Percentiles rank a stretch among this genome's conserved stretches.
These are phyloP conservation scores for Chlorella sp. DNA, from an alignment of 139 green algal genomes.

Conservation along the genomic window DNA sequence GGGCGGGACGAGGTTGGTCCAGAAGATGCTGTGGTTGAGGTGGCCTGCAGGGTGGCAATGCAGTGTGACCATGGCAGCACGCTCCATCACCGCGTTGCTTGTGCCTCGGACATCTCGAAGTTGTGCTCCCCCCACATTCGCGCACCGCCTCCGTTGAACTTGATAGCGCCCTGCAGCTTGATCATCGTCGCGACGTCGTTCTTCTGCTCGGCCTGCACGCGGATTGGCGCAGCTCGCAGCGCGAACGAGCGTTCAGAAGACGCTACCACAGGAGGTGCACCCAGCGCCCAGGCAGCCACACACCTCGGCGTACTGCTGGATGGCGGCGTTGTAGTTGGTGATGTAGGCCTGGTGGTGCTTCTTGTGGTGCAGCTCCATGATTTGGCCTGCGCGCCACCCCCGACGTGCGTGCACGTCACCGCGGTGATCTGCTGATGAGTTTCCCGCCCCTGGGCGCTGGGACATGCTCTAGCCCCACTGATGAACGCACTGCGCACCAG, in stretches of 20 bases:
- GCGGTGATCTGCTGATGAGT: too few species aligned
- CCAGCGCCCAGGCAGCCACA: too few species aligned
- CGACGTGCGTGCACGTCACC: too few species aligned
- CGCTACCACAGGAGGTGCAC: too few species aligned
- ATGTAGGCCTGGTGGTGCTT: slow-evolving; percentile 94
- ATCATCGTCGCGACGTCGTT: slow-evolving; percentile 74
- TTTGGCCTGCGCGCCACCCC: slow-evolving; percentile 60
- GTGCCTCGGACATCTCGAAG: too few species aligned
- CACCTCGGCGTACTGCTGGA: slow-evolving; percentile 67
- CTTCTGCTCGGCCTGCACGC: slow-evolving; percentile 64
- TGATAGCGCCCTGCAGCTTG: slow-evolving; percentile 76
- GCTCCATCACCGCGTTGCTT: too few species aligned
- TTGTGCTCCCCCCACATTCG: too few species aligned
- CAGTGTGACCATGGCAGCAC: not conserved
- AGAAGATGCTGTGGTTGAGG: slow-evolving; percentile 97
- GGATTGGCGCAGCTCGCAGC: too few species aligned
- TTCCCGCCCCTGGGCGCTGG: too few species aligned
- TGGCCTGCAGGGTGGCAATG: slow-evolving; percentile 61
- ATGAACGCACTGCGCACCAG: slow-evolving; percentile 22
- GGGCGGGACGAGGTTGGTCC: slow-evolving; percentile 80
- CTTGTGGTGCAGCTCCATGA: slow-evolving; percentile 96
- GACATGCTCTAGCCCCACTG: too few species aligned
- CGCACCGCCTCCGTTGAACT: slow-evolving; percentile 93
- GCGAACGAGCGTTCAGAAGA: too few species aligned
- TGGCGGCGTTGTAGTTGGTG: slow-evolving; percentile 74